Percentiles rank a stretch among this genome's conserved stretches.
Conservation (phyloP, 176 grass and related monocot genomes). For the Musa troglodytarum region DNA sequence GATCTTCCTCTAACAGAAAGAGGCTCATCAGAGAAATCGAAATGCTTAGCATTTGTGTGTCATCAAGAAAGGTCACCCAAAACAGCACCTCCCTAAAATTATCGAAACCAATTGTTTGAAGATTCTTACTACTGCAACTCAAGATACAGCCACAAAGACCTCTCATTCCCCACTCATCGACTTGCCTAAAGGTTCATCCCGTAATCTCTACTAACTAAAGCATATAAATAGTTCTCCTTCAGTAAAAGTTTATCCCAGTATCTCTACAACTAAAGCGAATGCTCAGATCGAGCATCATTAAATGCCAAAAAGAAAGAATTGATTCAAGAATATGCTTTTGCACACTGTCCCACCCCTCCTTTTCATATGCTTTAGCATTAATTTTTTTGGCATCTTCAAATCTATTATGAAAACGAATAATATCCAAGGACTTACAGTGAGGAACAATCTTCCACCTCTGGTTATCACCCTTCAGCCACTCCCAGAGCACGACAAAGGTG, state of each 20-base stretch:
- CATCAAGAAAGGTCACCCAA: too few relatives aligned
- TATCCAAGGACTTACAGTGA: constrained; percentile 39
- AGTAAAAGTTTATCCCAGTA: not conserved
- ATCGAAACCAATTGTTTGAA: not conserved
- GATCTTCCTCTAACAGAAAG: too few relatives aligned
- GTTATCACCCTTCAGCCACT: constrained; percentile 78
- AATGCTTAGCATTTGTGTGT: too few relatives aligned
- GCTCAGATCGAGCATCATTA: not conserved
- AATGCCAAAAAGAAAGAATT: not conserved
- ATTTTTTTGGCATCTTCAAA: not conserved
- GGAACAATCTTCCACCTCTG: constrained; percentile 94
- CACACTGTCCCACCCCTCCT: not conserved
- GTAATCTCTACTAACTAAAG: not conserved
- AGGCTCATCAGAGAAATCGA: too few relatives aligned
- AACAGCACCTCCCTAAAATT: not conserved
- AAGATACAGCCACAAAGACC: not conserved
- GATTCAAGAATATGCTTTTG: not conserved
- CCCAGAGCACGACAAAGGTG: constrained; percentile 67
- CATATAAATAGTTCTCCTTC: not conserved
- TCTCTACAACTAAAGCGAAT: not conserved
- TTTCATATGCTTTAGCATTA: too few relatives aligned
- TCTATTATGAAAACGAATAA: not conserved
- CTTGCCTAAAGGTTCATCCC: not conserved
- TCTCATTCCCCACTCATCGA: not conserved
- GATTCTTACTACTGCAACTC: not conserved